Percentiles rank a stretch among this genome's conserved stretches.
phyloP scores from a whole-genome alignment of 2,329 filamentous ascomycete genomes.

The Penicillium sp. region DNA sequence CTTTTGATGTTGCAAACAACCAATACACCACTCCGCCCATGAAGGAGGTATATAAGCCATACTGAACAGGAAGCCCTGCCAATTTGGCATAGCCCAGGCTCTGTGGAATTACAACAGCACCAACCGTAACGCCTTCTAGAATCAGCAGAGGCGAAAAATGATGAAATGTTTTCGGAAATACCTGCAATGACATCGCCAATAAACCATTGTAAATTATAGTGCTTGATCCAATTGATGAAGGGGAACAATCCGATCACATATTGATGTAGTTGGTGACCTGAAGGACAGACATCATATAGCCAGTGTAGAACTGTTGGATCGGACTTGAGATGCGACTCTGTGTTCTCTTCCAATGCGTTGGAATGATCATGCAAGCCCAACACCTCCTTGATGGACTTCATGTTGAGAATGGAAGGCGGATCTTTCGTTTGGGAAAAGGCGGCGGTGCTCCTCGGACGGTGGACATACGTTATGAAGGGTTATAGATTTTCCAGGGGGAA shows the following conservation, averaged over 20 bases:
- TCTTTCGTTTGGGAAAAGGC: too few relatives aligned
- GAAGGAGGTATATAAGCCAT: slow-evolving; percentile 91
- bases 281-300: not conserved
- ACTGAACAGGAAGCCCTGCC: slow-evolving; percentile 76
- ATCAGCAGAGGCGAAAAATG: not conserved
- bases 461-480: too few relatives aligned
- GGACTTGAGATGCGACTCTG: too few relatives aligned
- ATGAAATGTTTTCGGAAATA: slow-evolving; percentile 14
- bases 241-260: slow-evolving; percentile 77
- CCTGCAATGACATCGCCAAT: slow-evolving; percentile 78
- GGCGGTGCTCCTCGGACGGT: too few relatives aligned
- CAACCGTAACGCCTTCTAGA: slow-evolving; percentile 63
- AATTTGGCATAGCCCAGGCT: slow-evolving; percentile 92
- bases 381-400: too few relatives aligned
- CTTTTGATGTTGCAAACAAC: slow-evolving; percentile 97
- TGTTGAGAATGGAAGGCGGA: too few relatives aligned
- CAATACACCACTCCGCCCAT: slow-evolving; percentile 94
- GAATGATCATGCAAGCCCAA: too few relatives aligned
- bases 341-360: too few relatives aligned
- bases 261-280: slow-evolving; percentile 48
- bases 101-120: slow-evolving; percentile 86
- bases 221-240: slow-evolving; percentile 76
- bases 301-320: not conserved
- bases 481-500: too few relatives aligned
- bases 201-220: slow-evolving; percentile 86